Evolutionary conservation across 495 filamentous ascomycete species (phyloP), one percentile per base, ranked within the genome.

Genomic region (Neurospora sp.): DNA sequence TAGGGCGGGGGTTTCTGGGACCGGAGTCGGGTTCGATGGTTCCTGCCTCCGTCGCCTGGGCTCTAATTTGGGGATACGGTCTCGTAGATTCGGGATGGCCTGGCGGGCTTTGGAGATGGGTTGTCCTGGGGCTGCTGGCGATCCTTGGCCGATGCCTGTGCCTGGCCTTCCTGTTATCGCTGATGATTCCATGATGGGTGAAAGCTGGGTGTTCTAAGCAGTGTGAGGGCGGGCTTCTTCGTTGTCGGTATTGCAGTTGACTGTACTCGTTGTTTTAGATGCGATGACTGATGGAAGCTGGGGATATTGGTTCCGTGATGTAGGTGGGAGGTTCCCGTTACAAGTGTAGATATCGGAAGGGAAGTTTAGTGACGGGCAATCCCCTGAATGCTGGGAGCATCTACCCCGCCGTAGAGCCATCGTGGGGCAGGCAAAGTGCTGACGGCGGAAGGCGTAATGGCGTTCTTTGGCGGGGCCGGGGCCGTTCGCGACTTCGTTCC

Each of bases 1-100:
- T 5, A 96, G 86, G 75, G 84, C 80, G 37, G 92, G 92, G 36
- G 93, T 94, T 77, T 86, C 85, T 71, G 93, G 94, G 28, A 89
- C 82, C 45, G 91, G 89, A n/a, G 88, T 85, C 77, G 87, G 86
- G 73, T 90, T 88, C 48, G 84, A 78, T 37, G 85, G 79, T 40
- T 86, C 81, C n/a, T 84, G 78, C 42, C 86, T 85, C 75, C 86
- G 86, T 71, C 86, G 84, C 70, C 89, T 89, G 36, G 92, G 89
- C 72, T 90, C 87, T 4, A 94, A 84, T 74, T 90, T 90, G n/a
- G 90, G 90, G 31, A 93, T 86, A 71, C 86, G 89, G 73, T 89
- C 84, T 69, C 85, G 87, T 13, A 90, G 82, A 77, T 89, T 88
- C 34, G 90, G 85, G 72, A 90, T 89, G 21, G 31, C 73, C 19